Conservation (phyloP, 805 yeast genomes). For the Nakazawaea siamensis region DNA sequence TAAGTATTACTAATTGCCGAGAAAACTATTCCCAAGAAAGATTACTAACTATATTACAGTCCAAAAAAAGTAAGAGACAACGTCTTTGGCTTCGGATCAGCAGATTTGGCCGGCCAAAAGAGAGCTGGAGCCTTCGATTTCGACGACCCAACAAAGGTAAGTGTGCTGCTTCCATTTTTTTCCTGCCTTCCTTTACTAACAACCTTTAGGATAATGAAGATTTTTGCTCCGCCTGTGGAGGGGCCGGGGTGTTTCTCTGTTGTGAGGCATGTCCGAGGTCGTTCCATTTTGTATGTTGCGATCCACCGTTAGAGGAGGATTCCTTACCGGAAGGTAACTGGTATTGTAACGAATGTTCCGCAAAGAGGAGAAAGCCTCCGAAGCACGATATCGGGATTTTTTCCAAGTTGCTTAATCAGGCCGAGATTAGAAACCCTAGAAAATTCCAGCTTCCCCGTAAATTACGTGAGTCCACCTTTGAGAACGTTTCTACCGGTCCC, state of each 20-base stretch:
- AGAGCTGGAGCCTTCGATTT: conserved; percentile 21
- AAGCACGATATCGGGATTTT: conserved; percentile 35
- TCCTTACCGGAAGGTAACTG: conserved; percentile 81
- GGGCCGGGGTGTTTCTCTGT: conserved; percentile 82
- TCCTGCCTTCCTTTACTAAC: conserved; percentile 3
- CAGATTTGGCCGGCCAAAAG: conserved; percentile 23
- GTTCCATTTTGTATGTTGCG: conserved; percentile 85
- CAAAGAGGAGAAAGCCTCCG: conserved; percentile 22
- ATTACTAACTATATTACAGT: neutral
- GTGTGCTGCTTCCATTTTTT: neutral
- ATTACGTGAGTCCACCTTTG: conserved; percentile 60
- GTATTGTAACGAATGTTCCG: conserved; percentile 75
- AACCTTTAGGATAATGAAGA: conserved; percentile 57
- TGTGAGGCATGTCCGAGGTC: conserved; percentile 92
- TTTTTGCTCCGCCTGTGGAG: conserved; percentile 85
- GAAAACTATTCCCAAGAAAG: neutral
- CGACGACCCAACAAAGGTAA: conserved; percentile 24
- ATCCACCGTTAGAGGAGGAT: conserved; percentile 78
- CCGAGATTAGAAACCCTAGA: conserved; percentile 54
- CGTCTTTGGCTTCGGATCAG: conserved; percentile 34
- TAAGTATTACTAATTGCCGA: conserved; percentile 3
- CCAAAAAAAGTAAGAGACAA: conserved; percentile 17
- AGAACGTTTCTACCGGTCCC: conserved; percentile 59
- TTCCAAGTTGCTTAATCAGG: conserved; percentile 48
- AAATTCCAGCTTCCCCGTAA: conserved; percentile 61